phyloP scores from a whole-genome alignment of 2,329 filamentous ascomycete genomes.

The Bimuria novae-zelandiae region DNA sequence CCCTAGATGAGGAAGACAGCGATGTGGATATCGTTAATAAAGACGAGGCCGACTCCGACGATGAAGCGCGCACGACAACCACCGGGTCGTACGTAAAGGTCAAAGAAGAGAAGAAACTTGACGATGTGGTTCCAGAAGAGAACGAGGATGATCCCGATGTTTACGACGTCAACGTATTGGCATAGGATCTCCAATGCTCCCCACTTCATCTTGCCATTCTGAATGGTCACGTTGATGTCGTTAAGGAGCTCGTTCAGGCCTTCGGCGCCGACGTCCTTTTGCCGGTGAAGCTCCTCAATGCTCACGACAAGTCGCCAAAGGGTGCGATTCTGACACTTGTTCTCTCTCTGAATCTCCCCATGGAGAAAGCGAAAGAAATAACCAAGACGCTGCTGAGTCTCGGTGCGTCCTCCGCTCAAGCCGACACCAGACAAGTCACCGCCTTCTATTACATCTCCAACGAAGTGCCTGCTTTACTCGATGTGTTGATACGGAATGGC shows the following conservation, averaged over 20 bases:
- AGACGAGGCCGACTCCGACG: constrained; percentile 52
- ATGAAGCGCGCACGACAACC: constrained; percentile 38
- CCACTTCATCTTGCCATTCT: constrained; percentile 80
- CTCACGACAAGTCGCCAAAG: constrained; percentile 54
- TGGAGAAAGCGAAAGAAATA: constrained; percentile 68
- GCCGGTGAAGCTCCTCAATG: constrained; percentile 68
- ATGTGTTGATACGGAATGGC: constrained; percentile 58
- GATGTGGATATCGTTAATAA: constrained; percentile 58
- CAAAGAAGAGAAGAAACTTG: constrained; percentile 51
- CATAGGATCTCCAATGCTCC: constrained; percentile 77
- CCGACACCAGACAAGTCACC: constrained; percentile 67
- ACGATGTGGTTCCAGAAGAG: constrained; percentile 59
- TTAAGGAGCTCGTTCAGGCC: constrained; percentile 68
- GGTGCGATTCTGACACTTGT: constrained; percentile 71
- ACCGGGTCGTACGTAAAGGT: constrained; percentile 80
- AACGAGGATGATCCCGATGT: constrained; percentile 74
- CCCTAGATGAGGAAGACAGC: constrained; percentile 45
- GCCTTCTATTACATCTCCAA: constrained; percentile 68
- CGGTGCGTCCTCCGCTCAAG: constrained; percentile 75
- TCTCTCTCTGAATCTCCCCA: constrained; percentile 68
- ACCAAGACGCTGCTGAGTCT: constrained; percentile 66
- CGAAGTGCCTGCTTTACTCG: constrained; percentile 54
- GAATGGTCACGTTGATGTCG: constrained; percentile 70
- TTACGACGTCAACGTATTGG: constrained; percentile 76
- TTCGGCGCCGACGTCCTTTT: constrained; percentile 79